phyloP scores from a whole-genome alignment of 1,139 yeast species.

The Candida neerlandica region DNA sequence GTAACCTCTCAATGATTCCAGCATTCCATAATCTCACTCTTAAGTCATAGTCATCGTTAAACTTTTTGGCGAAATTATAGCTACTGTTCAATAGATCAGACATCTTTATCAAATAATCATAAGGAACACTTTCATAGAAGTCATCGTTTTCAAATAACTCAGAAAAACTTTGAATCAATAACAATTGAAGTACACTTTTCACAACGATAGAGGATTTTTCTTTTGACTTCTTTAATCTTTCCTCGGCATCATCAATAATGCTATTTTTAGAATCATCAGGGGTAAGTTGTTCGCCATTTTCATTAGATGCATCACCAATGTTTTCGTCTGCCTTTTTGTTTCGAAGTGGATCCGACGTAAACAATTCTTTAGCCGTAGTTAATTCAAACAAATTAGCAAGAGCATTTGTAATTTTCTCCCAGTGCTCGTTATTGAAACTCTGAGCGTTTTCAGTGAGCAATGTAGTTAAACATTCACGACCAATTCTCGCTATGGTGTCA shows the following conservation, averaged over 20 bases:
- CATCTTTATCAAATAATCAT: conserved; percentile 57
- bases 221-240: conserved; percentile 33
- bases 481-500: conserved; percentile 94
- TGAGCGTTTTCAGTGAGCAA: conserved; percentile 71
- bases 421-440: conserved; percentile 66
- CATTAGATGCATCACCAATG: background rate
- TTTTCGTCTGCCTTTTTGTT: conserved; percentile 13
- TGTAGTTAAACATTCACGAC: conserved; percentile 83
- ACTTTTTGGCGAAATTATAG: conserved; percentile 79
- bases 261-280: conserved; percentile 12
- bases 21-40: conserved; percentile 88
- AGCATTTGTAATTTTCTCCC: conserved; percentile 70
- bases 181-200: conserved; percentile 85
- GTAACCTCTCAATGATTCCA: conserved; percentile 89
- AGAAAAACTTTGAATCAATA: conserved; percentile 84
- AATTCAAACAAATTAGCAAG: conserved; percentile 70
- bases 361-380: conserved; percentile 86
- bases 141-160: conserved; percentile 74
- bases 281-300: conserved; percentile 8
- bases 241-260: conserved; percentile 25
- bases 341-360: conserved; percentile 66
- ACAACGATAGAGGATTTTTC: conserved; percentile 83
- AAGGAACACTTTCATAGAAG: conserved; percentile 73
- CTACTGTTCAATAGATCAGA: conserved; percentile 65
- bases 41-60: conserved; percentile 86